These are phyloP conservation scores for Suhomyces emberorum DNA, from an alignment of 805 yeast genomes.

Conservation along the genomic window DNA sequence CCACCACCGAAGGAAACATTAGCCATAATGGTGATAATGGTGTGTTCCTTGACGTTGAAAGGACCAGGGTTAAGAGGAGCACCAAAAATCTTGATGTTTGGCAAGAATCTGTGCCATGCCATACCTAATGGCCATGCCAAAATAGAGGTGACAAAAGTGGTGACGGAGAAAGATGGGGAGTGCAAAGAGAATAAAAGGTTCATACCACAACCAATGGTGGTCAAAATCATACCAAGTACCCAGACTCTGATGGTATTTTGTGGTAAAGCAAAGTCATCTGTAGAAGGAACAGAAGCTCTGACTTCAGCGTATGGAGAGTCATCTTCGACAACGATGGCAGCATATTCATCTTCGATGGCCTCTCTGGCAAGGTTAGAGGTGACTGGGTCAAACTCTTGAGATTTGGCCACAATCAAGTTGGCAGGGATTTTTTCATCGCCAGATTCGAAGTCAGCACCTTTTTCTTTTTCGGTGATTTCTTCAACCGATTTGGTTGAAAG, in stretches of 20 bases:
- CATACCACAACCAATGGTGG: constrained; percentile 55
- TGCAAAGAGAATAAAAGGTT: constrained; percentile 59
- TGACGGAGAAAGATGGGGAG: constrained; percentile 50
- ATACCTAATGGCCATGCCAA: constrained; percentile 60
- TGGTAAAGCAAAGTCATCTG: constrained; percentile 47
- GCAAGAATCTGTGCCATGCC: constrained; percentile 39
- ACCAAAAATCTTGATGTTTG: constrained; percentile 34
- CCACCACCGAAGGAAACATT: constrained; percentile 39
- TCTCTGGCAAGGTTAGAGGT: constrained; percentile 23
- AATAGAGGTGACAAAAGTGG: constrained; percentile 54
- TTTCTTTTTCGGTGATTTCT: not conserved
- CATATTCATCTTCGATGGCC: constrained; percentile 31
- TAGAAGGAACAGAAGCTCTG: constrained; percentile 55
- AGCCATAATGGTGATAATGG: constrained; percentile 51
- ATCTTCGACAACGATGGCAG: constrained; percentile 40
- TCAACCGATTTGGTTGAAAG: not conserved
- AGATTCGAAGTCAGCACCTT: not conserved
- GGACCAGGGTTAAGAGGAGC: constrained; percentile 54
- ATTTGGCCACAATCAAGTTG: constrained; percentile 11
- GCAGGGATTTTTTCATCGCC: not conserved
- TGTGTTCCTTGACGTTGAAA: constrained; percentile 63
- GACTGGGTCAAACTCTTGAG: constrained; percentile 33
- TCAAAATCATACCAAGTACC: constrained; percentile 48
- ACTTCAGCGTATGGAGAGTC: constrained; percentile 66
- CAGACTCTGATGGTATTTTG: constrained; percentile 57